Base-by-base conservation (phyloP, 1,139 yeast genomes). In the Hansenula sp. region DNA sequence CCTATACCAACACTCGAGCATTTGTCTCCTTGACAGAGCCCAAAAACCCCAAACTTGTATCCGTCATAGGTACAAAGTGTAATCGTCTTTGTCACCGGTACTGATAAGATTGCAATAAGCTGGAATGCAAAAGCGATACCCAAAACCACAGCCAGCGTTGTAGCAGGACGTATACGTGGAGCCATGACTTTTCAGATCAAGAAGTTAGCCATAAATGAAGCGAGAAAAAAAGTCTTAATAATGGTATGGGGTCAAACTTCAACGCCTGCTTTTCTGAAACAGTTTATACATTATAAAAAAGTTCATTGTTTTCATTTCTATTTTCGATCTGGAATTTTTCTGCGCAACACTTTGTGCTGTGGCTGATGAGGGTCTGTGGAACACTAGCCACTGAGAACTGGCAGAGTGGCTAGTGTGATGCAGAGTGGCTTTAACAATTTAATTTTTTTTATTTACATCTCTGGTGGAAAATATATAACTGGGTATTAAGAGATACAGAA, bases 41-140 rank as follows among this genome's bases (percentile, higher is more conserved):
- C 98, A 66, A 90, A 86, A 1, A 87, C 88, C 6, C 98, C 98
- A 60, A 82, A 92, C 41, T 74, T 67, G 55, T 71, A 69, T 38
- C 72, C 77, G 21, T 67, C 64, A 48, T 65, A 69, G 12, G 69
- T 62, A 35, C 82, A 71, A 13, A 81, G 64, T 4, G 75, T 63
- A 34, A 79, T 67, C 22, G 59, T 55, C 13, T 61, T 60, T 4
- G 85, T 75, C 30, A 82, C 68, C 0, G 92, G 92, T 6, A 79
- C 86, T 1, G 89, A 68, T 13, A 79, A 50, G 21, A 77, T 71
- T 6, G 83, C 71, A 3, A 79, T 54, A 25, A 79, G 59, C 52
- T 78, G 79, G 36, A 79, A 64, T 6, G 68, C 75, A 53, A 77
- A 71, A 6, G 83, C 73, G 7, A 75, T 54, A 11, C 65, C 55